Base-by-base conservation (phyloP, 768 basidiomycete genomes). In the Strobilomyces echinocephalus region DNA sequence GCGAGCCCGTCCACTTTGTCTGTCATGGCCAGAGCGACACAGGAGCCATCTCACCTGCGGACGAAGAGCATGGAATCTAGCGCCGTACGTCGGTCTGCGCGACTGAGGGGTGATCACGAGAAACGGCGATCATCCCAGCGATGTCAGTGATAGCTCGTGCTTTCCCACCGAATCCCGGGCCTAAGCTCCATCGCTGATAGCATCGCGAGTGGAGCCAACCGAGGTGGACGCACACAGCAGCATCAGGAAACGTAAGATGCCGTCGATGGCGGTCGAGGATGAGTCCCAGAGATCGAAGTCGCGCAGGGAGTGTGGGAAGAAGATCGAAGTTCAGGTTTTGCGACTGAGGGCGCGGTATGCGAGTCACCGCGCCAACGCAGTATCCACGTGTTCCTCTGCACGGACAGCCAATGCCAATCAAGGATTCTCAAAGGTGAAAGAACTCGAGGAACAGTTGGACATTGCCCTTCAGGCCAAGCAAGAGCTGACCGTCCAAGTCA, bases 381-480 rank as follows among this genome's bases (percentile, higher is more conserved):
- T 21, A n/a, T 45, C 49, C 5, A 40, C 24, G 18, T 30, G 31
- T 4, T 40, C 56, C 26, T 31, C 44, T 30, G 3, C 8, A 16
- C 52, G 35, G 14, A 24, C 8, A 21, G 6, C 40, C 12, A 54
- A 46, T 18, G n/a, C 21, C 69, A 74, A 53, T 72, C 75, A 59
- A 62, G 68, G 46, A 60, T 67, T 48, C 41, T 71, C 35, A 46
- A 66, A 49, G 47, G 77, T 79, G 58, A 62, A 70, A 49, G 76
- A 78, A 30, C 72, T 73, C 52, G 74, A 80, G 42, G 68, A 74
- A 50, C 74, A 76, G 52, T 63, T 76, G 20, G 50, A 64, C 36
- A 62, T 65, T 2, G 63, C 79, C 24, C 67, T 72, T 30, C 68
- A 66, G 55, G 74, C 67, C 55, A 77, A 81, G 61, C 67, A 70